Percentiles rank a stretch among this genome's conserved stretches.
Conservation (phyloP, 257 asterid species). For the Striga asiatica region DNA sequence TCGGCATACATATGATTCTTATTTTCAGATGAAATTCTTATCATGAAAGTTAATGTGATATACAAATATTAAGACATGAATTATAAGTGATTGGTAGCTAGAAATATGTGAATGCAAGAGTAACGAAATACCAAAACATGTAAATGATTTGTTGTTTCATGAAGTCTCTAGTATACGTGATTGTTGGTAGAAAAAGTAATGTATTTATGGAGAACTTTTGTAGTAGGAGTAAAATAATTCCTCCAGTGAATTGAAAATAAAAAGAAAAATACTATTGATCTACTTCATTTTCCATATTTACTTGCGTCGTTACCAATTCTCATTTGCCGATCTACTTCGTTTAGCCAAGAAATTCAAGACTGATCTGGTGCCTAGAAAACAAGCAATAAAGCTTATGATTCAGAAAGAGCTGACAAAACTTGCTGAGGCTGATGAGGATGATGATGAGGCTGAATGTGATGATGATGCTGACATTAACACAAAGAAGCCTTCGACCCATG, state of each 20-base stretch:
- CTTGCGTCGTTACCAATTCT: no score
- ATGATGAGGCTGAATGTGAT: constrained; percentile 45
- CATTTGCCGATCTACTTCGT: constrained; percentile 12
- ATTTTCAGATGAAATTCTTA: no score
- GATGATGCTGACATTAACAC: constrained; percentile 35
- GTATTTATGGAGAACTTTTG: no score
- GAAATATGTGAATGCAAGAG: no score
- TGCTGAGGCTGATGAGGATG: constrained; percentile 74
- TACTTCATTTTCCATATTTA: background rate
- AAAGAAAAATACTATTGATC: background rate
- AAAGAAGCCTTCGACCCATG: no score
- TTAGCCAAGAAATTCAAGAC: constrained; percentile 46
- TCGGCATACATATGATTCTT: background rate
- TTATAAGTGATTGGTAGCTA: no score
- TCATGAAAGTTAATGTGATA: no score
- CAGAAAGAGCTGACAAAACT: constrained; percentile 85
- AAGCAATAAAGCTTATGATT: constrained; percentile 54
- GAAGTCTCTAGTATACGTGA: background rate
- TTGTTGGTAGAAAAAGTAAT: no score
- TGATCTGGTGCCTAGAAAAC: constrained; percentile 42
- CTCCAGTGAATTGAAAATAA: no score
- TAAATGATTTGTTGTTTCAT: background rate
- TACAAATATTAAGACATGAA: no score
- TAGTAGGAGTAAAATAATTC: no score
- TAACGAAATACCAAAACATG: no score